Evolutionary conservation across 2,329 filamentous ascomycete species (phyloP).

Genomic region (Pseudopyricularia cyperi): DNA sequence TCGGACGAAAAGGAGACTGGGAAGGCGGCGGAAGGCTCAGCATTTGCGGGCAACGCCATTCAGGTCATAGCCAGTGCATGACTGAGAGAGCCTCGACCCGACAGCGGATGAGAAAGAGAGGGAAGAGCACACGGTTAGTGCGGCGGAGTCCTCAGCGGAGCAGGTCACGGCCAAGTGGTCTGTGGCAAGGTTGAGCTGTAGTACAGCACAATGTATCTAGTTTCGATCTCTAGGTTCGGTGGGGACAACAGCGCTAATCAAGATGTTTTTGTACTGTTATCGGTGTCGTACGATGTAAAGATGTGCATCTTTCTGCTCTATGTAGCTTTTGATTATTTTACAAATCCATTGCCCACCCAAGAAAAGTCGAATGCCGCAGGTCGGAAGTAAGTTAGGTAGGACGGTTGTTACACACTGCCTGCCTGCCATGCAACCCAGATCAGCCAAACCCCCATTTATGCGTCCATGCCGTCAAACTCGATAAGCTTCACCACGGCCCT

Average conservation of each 20-base stretch:
- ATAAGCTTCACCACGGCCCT: slow-evolving; percentile 67
- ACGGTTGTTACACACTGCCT: no score
- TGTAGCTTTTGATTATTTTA: background rate
- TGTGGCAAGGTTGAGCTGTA: background rate
- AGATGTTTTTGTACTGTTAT: background rate
- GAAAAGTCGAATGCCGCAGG: background rate
- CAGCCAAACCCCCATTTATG: slow-evolving; percentile 18
- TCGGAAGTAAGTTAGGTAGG: no score
- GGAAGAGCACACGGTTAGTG: background rate
- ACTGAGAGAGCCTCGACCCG: background rate
- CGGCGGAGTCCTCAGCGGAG: background rate
- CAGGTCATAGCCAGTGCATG: background rate
- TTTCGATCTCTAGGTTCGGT: background rate
- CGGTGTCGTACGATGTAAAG: background rate
- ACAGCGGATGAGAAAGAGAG: background rate
- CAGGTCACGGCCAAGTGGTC: background rate
- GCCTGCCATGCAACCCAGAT: no score
- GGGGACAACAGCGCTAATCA: background rate
- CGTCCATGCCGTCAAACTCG: slow-evolving; percentile 79
- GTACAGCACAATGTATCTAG: background rate
- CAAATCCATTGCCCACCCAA: background rate
- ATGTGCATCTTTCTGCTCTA: background rate
- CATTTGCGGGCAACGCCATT: background rate
- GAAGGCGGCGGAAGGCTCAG: background rate
- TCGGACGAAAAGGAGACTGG: background rate